These are phyloP conservation scores for Nitzschia sp. DNA, from an alignment of 108 stramenopile genomes.

Conservation along the genomic window DNA sequence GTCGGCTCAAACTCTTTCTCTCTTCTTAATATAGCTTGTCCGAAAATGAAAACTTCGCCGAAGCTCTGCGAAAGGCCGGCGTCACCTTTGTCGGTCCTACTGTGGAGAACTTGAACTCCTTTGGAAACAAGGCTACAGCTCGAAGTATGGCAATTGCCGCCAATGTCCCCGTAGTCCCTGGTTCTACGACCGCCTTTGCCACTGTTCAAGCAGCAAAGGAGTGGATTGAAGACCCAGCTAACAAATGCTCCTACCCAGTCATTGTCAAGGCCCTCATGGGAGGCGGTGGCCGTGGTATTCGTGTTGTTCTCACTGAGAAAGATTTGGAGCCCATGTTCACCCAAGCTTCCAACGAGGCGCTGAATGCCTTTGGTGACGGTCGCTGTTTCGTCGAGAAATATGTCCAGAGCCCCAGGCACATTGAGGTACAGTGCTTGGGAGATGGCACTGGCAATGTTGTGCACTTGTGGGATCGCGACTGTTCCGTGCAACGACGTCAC, in stretches of 20 bases:
- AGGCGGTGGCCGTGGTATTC: conserved; percentile 96
- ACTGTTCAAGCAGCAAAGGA: conserved; percentile 78
- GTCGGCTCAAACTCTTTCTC: background rate
- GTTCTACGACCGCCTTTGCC: conserved; percentile 85
- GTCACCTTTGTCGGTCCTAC: conserved; percentile 95
- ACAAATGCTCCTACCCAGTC: conserved; percentile 85
- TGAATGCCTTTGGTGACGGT: conserved; percentile 94
- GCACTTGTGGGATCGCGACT: conserved; percentile 96
- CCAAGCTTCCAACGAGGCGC: conserved; percentile 80
- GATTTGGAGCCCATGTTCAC: conserved; percentile 75
- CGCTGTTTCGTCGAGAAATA: conserved; percentile 93
- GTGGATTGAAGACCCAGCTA: conserved; percentile 75
- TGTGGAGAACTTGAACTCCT: conserved; percentile 76
- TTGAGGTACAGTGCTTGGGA: conserved; percentile 95
- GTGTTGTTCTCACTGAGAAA: conserved; percentile 77
- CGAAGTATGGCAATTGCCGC: conserved; percentile 78
- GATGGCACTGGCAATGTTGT: conserved; percentile 93
- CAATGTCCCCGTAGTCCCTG: conserved; percentile 92
- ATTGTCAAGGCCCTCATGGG: conserved; percentile 97
- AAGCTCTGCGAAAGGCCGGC: conserved; percentile 65
- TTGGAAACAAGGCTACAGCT: conserved; percentile 95
- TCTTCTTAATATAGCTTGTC: background rate
- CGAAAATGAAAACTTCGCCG: conserved; percentile 88
- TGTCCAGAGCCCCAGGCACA: conserved; percentile 92
- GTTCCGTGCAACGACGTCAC: conserved; percentile 97